A percentile compares a stretch with the other conserved stretches of the same genome.
Evolutionary conservation across 495 filamentous ascomycete species (phyloP).

Genomic region (Neurospora discreta): DNA sequence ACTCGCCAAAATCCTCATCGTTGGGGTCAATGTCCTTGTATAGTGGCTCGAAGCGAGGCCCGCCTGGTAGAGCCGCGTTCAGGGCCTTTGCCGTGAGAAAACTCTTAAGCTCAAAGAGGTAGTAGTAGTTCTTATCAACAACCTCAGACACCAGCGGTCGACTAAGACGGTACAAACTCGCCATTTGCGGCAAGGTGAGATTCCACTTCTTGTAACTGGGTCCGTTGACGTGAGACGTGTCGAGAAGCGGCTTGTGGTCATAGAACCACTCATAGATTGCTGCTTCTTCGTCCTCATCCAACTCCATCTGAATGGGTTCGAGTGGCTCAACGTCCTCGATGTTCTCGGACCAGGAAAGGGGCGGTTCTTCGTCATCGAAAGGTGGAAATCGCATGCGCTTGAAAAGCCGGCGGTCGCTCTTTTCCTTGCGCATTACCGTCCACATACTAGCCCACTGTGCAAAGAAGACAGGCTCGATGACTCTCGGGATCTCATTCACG

Average conservation of each 20-base stretch:
- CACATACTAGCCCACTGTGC: constrained; percentile 99
- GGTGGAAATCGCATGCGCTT: constrained; percentile 99
- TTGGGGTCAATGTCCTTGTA: constrained; percentile 99
- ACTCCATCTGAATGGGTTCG: constrained; percentile 98
- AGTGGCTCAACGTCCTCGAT: constrained; percentile 97
- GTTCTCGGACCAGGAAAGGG: constrained; percentile 95
- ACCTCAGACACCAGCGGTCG: constrained; percentile 84
- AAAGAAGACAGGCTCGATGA: constrained; percentile 97
- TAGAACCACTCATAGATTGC: constrained; percentile 96
- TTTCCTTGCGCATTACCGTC: constrained; percentile 96
- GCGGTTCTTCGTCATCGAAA: constrained; percentile 98
- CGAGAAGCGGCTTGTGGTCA: constrained; percentile 82
- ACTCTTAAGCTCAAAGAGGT: constrained; percentile 94
- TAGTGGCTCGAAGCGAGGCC: constrained; percentile 91
- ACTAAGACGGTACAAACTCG: constrained; percentile 84
- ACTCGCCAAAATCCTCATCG: constrained; percentile 98
- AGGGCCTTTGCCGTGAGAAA: constrained; percentile 95
- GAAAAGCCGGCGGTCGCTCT: constrained; percentile 91
- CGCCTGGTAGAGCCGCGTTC: constrained; percentile 94
- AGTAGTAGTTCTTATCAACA: constrained; percentile 93
- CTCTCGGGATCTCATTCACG: constrained; percentile 92
- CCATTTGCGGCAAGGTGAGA: constrained; percentile 89
- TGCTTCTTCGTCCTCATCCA: constrained; percentile 89
- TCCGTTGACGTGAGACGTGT: constrained; percentile 90
- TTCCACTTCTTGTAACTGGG: constrained; percentile 98